Conservation (phyloP, 768 basidiomycete genomes). For the Mycena maculata region DNA sequence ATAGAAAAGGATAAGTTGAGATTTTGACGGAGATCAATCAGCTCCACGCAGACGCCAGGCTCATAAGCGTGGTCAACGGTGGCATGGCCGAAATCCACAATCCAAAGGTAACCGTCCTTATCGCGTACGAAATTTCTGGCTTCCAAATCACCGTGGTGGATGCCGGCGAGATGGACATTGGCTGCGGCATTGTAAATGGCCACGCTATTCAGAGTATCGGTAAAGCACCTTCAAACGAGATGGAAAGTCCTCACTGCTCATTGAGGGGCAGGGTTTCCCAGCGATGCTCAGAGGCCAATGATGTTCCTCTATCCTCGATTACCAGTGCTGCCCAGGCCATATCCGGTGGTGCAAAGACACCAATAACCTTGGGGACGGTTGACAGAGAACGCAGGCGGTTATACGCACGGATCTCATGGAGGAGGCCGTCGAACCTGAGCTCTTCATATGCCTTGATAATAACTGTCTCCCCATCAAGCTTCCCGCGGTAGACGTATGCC, state of each 20-base stretch:
- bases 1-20: neutral
- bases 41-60: constrained; percentile 1
- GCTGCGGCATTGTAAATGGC: neutral
- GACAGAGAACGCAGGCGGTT: neutral
- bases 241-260: neutral
- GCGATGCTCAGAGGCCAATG: neutral
- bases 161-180: constrained; percentile 5
- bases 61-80: constrained; percentile 1
- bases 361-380: neutral
- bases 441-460: neutral
- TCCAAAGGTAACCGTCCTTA: neutral
- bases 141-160: constrained; percentile 5
- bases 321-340: neutral
- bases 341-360: neutral
- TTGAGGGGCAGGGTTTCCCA: neutral
- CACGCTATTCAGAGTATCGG: neutral
- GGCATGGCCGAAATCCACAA: constrained; percentile 14
- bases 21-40: neutral
- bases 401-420: neutral
- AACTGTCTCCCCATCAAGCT: neutral
- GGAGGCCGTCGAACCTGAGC: neutral
- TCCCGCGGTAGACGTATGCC: neutral
- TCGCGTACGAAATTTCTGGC: constrained; percentile 7
- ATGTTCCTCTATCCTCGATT: neutral
- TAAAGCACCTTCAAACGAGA: neutral